Base-by-base conservation (phyloP, 2,329 filamentous ascomycete genomes). In the Pseudogymnoascus sp. region DNA sequence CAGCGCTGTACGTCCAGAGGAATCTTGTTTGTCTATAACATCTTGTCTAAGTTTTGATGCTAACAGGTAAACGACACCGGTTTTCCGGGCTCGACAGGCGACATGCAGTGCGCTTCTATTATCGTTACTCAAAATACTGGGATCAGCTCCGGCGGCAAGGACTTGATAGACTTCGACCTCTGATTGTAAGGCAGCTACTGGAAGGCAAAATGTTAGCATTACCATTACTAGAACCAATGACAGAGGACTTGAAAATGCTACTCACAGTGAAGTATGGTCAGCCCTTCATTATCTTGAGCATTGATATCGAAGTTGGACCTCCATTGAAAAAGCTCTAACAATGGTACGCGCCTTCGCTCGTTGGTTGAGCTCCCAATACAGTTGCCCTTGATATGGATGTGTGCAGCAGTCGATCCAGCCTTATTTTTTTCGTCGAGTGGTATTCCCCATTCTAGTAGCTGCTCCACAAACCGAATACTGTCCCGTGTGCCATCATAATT, bases 41-140 rank as follows among this genome's bases (percentile, higher is more conserved):
- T 35, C 33, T 35, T 35, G 33, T 3, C 33, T 35, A 35, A 35
- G 33, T 35, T 35, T 35, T 12, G 33, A 35, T 8, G 33, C 33
- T 35, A 35, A 49, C 25, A 67, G 61, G 3, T 65, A 65, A 0
- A 78, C 65, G 2, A 71, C 68, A 22, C 78, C 77, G 42, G 65
- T 66, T 38, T 74, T 65, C 23, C 74, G 66, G 3, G 66, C 64
- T 11, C 71, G 70, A 3, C 74, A 69, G 1, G 77, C 75, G 16
- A 80, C 60, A 55, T 80, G 78, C 3, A 81, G 69, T 4, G 73
- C 67, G 3, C 72, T 78, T 49, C 74, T 66, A 0, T 73, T 74
- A 5, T 76, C 71, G 3, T 69, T 11, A 0, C 75, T 77, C 0
- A 58, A 23, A 1, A 67, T 63, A 0, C 59, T 64, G 0, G 73